Base-by-base conservation (phyloP, 106 monocot genomes). In the Allium sativum region DNA sequence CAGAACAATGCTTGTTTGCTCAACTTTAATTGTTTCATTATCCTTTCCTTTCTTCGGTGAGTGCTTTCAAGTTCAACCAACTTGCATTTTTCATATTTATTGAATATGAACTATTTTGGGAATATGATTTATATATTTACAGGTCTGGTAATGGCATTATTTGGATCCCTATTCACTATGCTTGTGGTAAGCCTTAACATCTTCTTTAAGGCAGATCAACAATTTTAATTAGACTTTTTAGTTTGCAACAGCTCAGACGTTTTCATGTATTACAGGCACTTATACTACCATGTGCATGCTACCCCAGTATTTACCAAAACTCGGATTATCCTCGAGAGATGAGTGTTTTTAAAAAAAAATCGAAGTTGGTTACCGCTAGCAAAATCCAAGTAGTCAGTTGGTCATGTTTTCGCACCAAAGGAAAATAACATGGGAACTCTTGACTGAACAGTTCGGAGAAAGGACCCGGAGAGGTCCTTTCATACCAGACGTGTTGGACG, bases 161-260 rank as follows among this genome's bases (percentile, higher is more conserved):
- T 81, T 42, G 85, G 85, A 69, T 81, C 81, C 10, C 31, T 81
- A 54, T 81, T 85, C 64, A 65, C 85, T 47, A 85, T 85, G 85
- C 71, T 85, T 13, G 74, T 86, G 70, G 85, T 86, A 62, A 56
- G 77, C n/a, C n/a, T n/a, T n/a, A n/a, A n/a, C n/a, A n/a, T n/a
- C 65, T 70, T 42, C n/a, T n/a, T 46, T 47, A 8, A 12, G 8
- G 9, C 8, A 47, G 12, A 47, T 47, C 47, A 8, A 8, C 47
- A 8, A 12, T 47, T 8, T 47, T 47, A 8, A 47, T 47, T 12
- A 12, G 9, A 58, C 40, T 9, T 8, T 21, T 15, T 4, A 12
- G 47, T 45, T 20, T 2, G 53, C 6, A 54, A 54, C 44, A 31
- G 41, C 19, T 62, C 13, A 62, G 45, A 19, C 13, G 5, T 52